A percentile compares a stretch with the other conserved stretches of the same genome.
These are phyloP conservation scores for Saksenaea vasiformis DNA, from an alignment of 371 early-diverging fungal genomes.

Conservation along the genomic window DNA sequence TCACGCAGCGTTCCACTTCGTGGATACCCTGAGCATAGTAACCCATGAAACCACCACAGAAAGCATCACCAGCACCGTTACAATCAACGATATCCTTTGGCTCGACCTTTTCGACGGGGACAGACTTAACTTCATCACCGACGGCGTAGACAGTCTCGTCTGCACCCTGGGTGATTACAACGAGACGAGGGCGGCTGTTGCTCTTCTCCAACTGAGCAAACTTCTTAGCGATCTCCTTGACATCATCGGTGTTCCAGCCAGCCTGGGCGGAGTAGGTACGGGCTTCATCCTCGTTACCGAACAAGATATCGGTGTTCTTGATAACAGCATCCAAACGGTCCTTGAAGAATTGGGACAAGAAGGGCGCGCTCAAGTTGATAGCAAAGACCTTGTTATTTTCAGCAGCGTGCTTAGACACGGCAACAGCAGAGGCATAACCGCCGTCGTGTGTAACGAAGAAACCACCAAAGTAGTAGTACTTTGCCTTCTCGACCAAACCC, in stretches of 20 bases:
- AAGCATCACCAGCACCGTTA: constrained; percentile 98
- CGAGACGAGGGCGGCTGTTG: constrained; percentile 78
- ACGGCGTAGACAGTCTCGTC: constrained; percentile 76
- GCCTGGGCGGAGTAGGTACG: constrained; percentile 78
- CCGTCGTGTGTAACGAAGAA: constrained; percentile 91
- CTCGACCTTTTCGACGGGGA: constrained; percentile 73
- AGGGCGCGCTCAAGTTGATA: constrained; percentile 95
- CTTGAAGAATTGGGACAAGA: constrained; percentile 92
- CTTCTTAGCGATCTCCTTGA: constrained; percentile 80
- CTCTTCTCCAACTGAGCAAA: constrained; percentile 83
- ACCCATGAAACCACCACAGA: constrained; percentile 92
- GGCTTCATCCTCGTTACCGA: constrained; percentile 97
- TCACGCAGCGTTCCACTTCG: constrained; percentile 59
- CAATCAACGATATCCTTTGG: constrained; percentile 86
- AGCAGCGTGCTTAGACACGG: constrained; percentile 88
- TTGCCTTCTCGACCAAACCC: constrained; percentile 84
- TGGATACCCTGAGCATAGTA: constrained; percentile 79
- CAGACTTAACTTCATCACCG: constrained; percentile 59
- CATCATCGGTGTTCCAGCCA: constrained; percentile 65
- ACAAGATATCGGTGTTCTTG: constrained; percentile 88
- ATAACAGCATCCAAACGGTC: constrained; percentile 73
- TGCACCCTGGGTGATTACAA: constrained; percentile 92
- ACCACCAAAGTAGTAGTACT: constrained; percentile 89
- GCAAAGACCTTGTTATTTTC: constrained; percentile 71
- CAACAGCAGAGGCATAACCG: constrained; percentile 65